Percentiles rank a stretch among this genome's conserved stretches.
phyloP scores from a whole-genome alignment of 225 moss, liverwort and hornwort species.

The Thuidium tamariscinum region DNA sequence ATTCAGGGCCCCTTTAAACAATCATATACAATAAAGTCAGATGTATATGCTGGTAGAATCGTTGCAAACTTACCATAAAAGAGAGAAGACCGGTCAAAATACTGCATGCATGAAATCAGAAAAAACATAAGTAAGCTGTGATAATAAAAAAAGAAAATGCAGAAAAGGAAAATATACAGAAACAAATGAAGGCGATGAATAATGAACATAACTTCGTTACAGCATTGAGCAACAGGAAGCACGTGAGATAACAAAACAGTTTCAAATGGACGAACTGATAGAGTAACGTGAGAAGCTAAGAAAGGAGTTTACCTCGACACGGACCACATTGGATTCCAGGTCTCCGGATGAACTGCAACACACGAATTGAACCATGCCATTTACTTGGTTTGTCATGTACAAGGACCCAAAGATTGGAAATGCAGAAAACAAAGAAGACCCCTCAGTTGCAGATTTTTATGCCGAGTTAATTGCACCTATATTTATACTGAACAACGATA shows the following conservation, averaged over 20 bases:
- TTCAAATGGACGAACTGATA: not conserved
- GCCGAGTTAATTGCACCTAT: not conserved
- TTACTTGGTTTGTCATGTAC: not conserved
- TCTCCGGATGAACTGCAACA: conserved; percentile 96
- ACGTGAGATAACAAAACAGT: not conserved
- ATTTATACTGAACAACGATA: not conserved
- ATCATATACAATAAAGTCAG: not conserved
- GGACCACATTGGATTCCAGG: conserved; percentile 99
- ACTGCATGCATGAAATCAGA: conserved; percentile 38
- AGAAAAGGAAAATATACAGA: not conserved
- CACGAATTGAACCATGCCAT: not conserved
- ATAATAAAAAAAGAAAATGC: not conserved
- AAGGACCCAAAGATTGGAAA: not conserved
- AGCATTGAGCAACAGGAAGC: not conserved
- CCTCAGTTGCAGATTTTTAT: not conserved
- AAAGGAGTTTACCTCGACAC: conserved; percentile 68
- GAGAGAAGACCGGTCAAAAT: conserved; percentile 94
- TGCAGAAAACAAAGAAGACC: not conserved
- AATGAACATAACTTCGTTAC: not conserved
- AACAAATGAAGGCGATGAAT: not conserved
- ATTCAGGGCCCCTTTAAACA: not conserved
- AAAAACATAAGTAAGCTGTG: not conserved
- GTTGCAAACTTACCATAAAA: conserved; percentile 66
- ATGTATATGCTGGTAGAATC: not conserved
- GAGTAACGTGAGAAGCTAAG: not conserved